Base-by-base conservation (phyloP, 306 rosid species). In the Rosa chinensis region DNA sequence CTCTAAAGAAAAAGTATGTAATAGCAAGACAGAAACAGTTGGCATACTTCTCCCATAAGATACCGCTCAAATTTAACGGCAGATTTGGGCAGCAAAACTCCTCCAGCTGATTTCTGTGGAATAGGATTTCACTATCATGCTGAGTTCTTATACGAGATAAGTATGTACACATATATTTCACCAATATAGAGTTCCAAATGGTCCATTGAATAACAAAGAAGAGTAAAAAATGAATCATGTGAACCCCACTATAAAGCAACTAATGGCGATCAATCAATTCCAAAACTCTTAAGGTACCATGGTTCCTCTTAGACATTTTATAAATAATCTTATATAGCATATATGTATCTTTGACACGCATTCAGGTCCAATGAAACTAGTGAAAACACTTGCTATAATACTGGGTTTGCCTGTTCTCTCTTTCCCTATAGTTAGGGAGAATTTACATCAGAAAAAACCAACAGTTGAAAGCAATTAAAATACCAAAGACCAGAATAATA, bases 41-140 rank as follows among this genome's bases (percentile, higher is more conserved):
- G 17, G 67, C 58, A 44, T 88, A 95, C 99, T 83, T 93, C 98
- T 79, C 99, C 99, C 69, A 85, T 66, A 1, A 95, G 98, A 83
- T 95, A 91, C 47, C 91, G 94, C 87, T 95, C 99, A 69, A 86
- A 95, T 80, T 95, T 95, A 72, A 95, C 99, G 3, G 97, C 98
- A 55, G 99, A 87, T 66, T 84, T 93, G 74, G 98, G 99, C 84
- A 95, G 78, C 82, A 93, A 75, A 81, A 95, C 87, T 84, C 98
- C 99, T 69, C 98, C 98, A 52, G 89, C 79, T 71, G 99, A 88
- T 95, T 83, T 88, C 99, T 95, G 92, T 25, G 25, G 58, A 74
- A 75, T 32, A 45, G 25, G n/a, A 74, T 5, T 32, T 86, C 61
- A 78, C 20, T 45, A 12, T 59, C 42, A 43, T 4, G 50, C 67